These are phyloP conservation scores for Mycena galopus DNA, from an alignment of 768 basidiomycete species.

Conservation along the genomic window DNA sequence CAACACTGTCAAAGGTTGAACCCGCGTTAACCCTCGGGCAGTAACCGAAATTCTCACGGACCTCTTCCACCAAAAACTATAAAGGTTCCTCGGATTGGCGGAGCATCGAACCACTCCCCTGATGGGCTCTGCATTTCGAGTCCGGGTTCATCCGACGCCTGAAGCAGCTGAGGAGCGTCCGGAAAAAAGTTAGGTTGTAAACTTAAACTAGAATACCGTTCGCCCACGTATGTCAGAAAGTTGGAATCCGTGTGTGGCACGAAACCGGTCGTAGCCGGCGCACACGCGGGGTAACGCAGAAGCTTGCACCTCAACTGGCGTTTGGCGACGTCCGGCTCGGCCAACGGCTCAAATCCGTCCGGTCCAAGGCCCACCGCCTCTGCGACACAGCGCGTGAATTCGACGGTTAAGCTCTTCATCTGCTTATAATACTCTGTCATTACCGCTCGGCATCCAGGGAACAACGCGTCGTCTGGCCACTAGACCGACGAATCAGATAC, in stretches of 20 bases:
- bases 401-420: no score
- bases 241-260: constrained; percentile 31
- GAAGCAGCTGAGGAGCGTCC: constrained; percentile 18
- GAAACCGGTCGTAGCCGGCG: no score
- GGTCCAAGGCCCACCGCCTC: no score
- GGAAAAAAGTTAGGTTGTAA: background rate
- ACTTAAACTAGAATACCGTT: background rate
- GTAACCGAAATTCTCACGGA: background rate
- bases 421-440: no score
- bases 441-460: no score
- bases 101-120: constrained; percentile 24
- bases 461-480: no score
- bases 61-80: constrained; percentile 27
- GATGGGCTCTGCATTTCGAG: constrained; percentile 24
- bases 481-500: no score
- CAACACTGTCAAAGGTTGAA: constrained; percentile 13
- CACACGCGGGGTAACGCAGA: constrained; percentile 28
- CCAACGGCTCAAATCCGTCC: no score
- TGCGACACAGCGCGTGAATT: no score
- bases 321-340: constrained; percentile 22
- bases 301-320: constrained; percentile 37
- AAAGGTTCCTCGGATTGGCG: constrained; percentile 32
- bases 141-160: constrained; percentile 24
- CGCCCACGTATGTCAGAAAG: constrained; percentile 33
- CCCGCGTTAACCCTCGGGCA: background rate